These are phyloP conservation scores for Fusarium lateritium DNA, from an alignment of 2,329 filamentous ascomycete species.

Conservation along the genomic window DNA sequence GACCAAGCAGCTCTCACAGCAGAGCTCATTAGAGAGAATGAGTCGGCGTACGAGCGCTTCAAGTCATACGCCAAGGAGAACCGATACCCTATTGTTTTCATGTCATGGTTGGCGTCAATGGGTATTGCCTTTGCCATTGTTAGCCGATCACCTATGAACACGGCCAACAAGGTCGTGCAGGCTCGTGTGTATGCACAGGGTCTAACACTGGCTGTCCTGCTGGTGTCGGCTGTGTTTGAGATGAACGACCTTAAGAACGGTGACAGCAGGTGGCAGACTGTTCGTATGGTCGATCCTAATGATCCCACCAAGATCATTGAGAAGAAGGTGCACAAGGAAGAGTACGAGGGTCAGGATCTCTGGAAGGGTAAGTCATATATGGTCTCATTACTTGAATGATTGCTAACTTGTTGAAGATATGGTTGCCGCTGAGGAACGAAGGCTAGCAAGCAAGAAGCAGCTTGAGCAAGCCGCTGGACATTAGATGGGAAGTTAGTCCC, in stretches of 20 bases:
- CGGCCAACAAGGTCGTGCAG: slow-evolving; percentile 91
- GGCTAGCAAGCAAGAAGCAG: slow-evolving; percentile 61
- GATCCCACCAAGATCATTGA: slow-evolving; percentile 90
- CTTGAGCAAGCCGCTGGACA: slow-evolving; percentile 13
- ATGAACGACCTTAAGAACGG: slow-evolving; percentile 81
- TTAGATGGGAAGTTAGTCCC: neutral
- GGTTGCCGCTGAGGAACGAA: slow-evolving; percentile 83
- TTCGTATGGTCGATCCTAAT: slow-evolving; percentile 83
- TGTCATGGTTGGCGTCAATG: slow-evolving; percentile 90
- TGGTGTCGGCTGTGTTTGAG: slow-evolving; percentile 88
- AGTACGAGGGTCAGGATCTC: slow-evolving; percentile 89
- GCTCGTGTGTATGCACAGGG: slow-evolving; percentile 95
- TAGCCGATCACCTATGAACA: slow-evolving; percentile 80
- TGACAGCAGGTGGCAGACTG: slow-evolving; percentile 84
- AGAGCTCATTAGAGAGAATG: slow-evolving; percentile 68
- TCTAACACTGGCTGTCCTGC: slow-evolving; percentile 85
- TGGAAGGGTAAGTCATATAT: slow-evolving; percentile 79
- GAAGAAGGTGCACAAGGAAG: slow-evolving; percentile 89
- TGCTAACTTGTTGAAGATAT: slow-evolving; percentile 72
- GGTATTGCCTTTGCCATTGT: slow-evolving; percentile 81
- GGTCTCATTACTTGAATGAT: too few species aligned
- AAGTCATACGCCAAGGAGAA: slow-evolving; percentile 83
- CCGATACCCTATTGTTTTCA: slow-evolving; percentile 88
- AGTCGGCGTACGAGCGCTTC: slow-evolving; percentile 72
- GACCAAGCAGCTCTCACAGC: slow-evolving; percentile 72